phyloP scores from a whole-genome alignment of 179 eudicot species.

The Gypsophila paniculata region DNA sequence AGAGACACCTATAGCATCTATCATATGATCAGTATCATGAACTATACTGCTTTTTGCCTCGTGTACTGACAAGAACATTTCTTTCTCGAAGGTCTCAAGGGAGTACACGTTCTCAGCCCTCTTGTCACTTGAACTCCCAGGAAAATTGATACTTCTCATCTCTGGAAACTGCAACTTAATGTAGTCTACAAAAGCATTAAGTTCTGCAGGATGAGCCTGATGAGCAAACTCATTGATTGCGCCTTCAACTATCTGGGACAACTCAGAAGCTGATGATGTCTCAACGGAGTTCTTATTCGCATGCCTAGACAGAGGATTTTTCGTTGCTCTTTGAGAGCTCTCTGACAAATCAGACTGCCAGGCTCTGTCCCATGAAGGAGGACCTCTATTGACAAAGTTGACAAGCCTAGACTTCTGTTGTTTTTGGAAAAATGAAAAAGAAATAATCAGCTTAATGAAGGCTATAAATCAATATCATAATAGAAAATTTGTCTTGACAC shows the following conservation, averaged over 20 bases:
- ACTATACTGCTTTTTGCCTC: slow-evolving; percentile 29
- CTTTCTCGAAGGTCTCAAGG: slow-evolving; percentile 62
- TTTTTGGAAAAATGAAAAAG: slow-evolving; percentile 12
- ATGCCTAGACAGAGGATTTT: slow-evolving; percentile 32
- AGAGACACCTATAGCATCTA: slow-evolving; percentile 25
- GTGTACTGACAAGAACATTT: slow-evolving; percentile 48
- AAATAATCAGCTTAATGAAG: slow-evolving; percentile 20
- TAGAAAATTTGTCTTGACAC: not conserved
- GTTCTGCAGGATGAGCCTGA: slow-evolving; percentile 57
- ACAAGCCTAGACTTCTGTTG: slow-evolving; percentile 86
- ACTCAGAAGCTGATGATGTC: slow-evolving; percentile 38
- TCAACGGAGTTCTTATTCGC: slow-evolving; percentile 28
- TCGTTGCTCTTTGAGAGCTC: slow-evolving; percentile 23
- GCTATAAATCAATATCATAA: slow-evolving; percentile 10
- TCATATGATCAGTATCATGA: slow-evolving; percentile 25
- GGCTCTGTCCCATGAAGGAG: slow-evolving; percentile 79
- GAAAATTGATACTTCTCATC: slow-evolving; percentile 38
- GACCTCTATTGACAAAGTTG: slow-evolving; percentile 65
- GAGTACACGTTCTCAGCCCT: slow-evolving; percentile 40
- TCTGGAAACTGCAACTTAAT: slow-evolving; percentile 56
- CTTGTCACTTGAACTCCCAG: slow-evolving; percentile 30
- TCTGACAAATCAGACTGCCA: slow-evolving; percentile 37
- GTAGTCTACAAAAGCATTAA: slow-evolving; percentile 59
- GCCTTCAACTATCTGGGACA: slow-evolving; percentile 50
- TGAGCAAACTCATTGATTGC: slow-evolving; percentile 63